Conservation (phyloP, 2,329 filamentous ascomycete genomes). For the Ambrosiella beaveri region DNA sequence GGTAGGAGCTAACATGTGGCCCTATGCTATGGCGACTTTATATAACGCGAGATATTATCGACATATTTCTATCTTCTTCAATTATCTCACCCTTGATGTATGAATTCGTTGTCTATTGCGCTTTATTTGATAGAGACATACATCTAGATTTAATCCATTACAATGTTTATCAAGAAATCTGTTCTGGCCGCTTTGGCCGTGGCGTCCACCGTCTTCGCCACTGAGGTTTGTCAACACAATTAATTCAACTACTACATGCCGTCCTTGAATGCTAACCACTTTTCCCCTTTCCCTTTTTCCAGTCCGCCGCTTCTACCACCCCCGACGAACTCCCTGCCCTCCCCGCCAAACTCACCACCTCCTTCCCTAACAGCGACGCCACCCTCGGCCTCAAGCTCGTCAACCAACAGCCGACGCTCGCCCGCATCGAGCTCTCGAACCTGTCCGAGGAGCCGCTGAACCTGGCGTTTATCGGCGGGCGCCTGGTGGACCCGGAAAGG, state of each 20-base stretch:
- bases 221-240: not conserved
- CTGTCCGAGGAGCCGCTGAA: slow-evolving; percentile 59
- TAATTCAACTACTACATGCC: not conserved
- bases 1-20: not conserved
- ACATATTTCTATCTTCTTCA: not conserved
- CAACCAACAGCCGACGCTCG: slow-evolving; percentile 75
- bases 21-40: not conserved
- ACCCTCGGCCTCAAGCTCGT: slow-evolving; percentile 80
- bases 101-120: not conserved
- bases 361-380: slow-evolving; percentile 56
- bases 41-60: not conserved
- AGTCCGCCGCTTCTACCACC: not conserved
- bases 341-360: slow-evolving; percentile 34
- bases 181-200: slow-evolving; percentile 55
- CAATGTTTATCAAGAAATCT: slow-evolving; percentile 61
- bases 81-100: not conserved
- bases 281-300: slow-evolving; percentile 1
- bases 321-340: slow-evolving; percentile 9
- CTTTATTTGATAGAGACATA: not conserved
- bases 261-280: slow-evolving; percentile 8
- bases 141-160: slow-evolving; percentile 16
- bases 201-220: slow-evolving; percentile 44
- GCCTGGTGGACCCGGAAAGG: slow-evolving; percentile 41
- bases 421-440: slow-evolving; percentile 70
- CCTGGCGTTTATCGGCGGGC: slow-evolving; percentile 60